Conservation (phyloP, 2,329 filamentous ascomycete species). For the Bipolaris bicolor region DNA sequence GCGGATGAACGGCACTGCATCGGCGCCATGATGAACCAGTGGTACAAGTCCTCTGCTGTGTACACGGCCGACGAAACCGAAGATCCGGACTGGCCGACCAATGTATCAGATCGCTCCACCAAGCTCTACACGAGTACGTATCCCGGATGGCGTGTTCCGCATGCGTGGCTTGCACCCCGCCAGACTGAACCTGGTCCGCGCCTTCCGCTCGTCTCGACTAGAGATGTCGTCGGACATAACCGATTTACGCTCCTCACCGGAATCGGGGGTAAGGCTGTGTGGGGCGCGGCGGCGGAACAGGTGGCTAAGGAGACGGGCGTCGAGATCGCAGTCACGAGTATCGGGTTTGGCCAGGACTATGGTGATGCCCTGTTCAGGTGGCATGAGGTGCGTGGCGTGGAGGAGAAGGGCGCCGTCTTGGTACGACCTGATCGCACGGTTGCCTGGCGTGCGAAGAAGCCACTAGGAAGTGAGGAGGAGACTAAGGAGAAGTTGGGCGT, state of each 20-base stretch:
- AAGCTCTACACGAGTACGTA: slow-evolving; percentile 9
- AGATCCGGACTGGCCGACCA: slow-evolving; percentile 2
- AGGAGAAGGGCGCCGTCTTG: slow-evolving; percentile 4
- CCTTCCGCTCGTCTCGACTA: not conserved
- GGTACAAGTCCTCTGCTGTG: slow-evolving; percentile 7
- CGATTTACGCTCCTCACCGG: slow-evolving; percentile 6
- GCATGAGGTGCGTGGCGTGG: slow-evolving; percentile 1
- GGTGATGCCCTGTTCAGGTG: slow-evolving; percentile 2
- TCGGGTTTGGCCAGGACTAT: slow-evolving; percentile 3
- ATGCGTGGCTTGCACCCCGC: not conserved
- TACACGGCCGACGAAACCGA: slow-evolving; percentile 5
- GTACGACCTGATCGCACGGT: slow-evolving; percentile 4
- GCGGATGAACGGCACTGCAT: slow-evolving; percentile 7
- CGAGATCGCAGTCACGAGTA: slow-evolving; percentile 3
- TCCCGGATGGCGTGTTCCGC: slow-evolving; percentile 6
- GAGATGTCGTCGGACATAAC: not conserved
- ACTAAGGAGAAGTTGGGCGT: slow-evolving; percentile 1
- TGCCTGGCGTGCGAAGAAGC: slow-evolving; percentile 6
- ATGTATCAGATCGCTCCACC: not conserved
- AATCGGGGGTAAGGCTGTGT: slow-evolving; percentile 1
- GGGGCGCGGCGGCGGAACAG: not conserved
- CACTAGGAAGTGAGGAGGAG: not conserved
- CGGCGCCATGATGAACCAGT: slow-evolving; percentile 14
- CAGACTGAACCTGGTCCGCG: not conserved
- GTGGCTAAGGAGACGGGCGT: not conserved